Conservation (phyloP, 129 eudicot species). For the Escallonia rubra region DNA sequence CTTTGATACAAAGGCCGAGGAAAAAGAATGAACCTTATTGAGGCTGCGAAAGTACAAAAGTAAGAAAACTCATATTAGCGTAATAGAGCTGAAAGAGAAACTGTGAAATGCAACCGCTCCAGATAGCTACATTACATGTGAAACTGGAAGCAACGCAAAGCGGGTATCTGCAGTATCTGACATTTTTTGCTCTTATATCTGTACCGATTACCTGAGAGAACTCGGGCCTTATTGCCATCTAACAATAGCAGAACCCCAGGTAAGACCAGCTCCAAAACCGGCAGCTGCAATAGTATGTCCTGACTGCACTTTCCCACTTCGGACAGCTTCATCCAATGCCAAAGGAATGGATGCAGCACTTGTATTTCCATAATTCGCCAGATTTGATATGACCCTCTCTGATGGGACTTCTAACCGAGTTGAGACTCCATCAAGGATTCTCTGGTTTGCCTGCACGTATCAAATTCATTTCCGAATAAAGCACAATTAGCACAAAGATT, state of each 20-base stretch:
- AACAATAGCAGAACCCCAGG: conserved; percentile 91
- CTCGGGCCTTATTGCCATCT: conserved; percentile 66
- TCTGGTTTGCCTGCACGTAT: conserved; percentile 78
- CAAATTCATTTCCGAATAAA: not conserved
- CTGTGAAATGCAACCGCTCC: conserved; percentile 18
- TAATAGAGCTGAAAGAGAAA: conserved; percentile 16
- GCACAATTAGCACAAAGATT: too few relatives aligned
- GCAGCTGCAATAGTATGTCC: conserved; percentile 91
- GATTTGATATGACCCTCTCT: conserved; percentile 78
- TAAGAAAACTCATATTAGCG: conserved; percentile 21
- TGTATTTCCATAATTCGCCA: conserved; percentile 85
- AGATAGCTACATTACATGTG: conserved; percentile 20
- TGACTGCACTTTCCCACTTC: conserved; percentile 80
- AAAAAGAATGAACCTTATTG: conserved; percentile 24
- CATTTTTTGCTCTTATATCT: not conserved
- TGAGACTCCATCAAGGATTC: conserved; percentile 90
- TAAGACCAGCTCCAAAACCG: conserved; percentile 95
- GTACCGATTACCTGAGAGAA: not conserved
- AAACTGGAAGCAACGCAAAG: conserved; percentile 2
- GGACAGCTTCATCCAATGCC: conserved; percentile 92
- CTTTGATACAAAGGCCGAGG: conserved; percentile 3
- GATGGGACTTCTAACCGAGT: conserved; percentile 68
- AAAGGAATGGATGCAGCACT: conserved; percentile 93
- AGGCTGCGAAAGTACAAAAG: conserved; percentile 18
- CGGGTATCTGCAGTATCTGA: not conserved